Evolutionary conservation across 305 asterid genomes (phyloP).

Genomic region (Fraxinus angustifolia): DNA sequence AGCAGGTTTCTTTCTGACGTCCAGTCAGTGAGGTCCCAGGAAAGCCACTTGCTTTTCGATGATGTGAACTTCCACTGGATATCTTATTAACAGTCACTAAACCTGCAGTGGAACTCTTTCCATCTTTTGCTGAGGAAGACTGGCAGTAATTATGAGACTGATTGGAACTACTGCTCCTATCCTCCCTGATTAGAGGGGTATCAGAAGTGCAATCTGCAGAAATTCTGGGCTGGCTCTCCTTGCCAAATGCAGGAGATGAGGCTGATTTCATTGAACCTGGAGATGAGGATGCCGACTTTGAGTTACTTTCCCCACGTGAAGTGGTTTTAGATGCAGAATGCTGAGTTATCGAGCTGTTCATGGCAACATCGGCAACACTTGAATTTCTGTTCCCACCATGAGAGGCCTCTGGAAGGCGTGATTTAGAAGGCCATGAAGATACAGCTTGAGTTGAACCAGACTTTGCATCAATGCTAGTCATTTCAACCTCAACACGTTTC

Average conservation of each 20-base stretch:
- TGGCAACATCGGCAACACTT: constrained; percentile 49
- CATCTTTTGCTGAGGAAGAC: constrained; percentile 57
- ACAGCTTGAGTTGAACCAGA: constrained; percentile 48
- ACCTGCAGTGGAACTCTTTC: constrained; percentile 49
- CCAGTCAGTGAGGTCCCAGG: constrained; percentile 37
- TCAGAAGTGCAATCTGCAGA: constrained; percentile 43
- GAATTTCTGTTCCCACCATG: constrained; percentile 50
- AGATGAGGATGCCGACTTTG: constrained; percentile 56
- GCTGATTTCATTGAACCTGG: constrained; percentile 50
- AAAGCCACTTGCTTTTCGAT: constrained; percentile 49
- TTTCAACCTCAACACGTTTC: constrained; percentile 87
- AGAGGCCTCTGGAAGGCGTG: constrained; percentile 57
- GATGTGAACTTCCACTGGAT: constrained; percentile 48
- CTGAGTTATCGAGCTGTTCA: constrained; percentile 53
- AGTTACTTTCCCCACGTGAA: constrained; percentile 51
- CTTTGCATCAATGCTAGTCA: constrained; percentile 57
- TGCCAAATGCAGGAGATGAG: constrained; percentile 42
- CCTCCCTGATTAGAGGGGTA: constrained; percentile 57
- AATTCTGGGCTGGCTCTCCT: constrained; percentile 51
- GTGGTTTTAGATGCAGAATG: constrained; percentile 48
- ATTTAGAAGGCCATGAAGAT: constrained; percentile 58
- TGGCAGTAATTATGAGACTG: constrained; percentile 62
- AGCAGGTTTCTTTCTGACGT: constrained; percentile 46
- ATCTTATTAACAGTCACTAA: constrained; percentile 46
- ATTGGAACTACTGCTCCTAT: constrained; percentile 75